Base-by-base conservation (phyloP, 208 protist genomes). In the Leishmania lainsoni region DNA sequence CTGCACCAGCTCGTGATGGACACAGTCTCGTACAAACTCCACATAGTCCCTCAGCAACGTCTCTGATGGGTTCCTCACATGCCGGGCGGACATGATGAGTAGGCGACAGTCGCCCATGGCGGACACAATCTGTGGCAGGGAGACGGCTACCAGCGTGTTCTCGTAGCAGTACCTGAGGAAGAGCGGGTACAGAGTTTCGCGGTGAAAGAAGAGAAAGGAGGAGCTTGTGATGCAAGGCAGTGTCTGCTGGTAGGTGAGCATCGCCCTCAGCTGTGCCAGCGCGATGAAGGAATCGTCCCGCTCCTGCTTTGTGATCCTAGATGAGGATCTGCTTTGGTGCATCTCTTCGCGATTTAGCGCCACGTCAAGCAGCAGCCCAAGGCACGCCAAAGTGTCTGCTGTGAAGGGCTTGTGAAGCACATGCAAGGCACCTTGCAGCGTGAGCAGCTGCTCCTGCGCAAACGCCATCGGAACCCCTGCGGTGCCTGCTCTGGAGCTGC, bases 181-280 rank as follows among this genome's bases (percentile, higher is more conserved):
- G 2, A 92, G 71, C 22, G 94, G 95, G 58, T 98, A 88, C 42
- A 99, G 81, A 17, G 81, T 20, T 56, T 93, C 92, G 42, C 93
- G 87, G 72, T 94, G 89, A 92, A 98, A 99, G 79, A 95, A 99
- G 3, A 99, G 58, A 74, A 98, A 98, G 29, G 87, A 85, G 66
- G 91, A 96, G 75, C 98, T 87, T 69, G 91, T 96, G 29, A 89
- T 86, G 10, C 79, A 39, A n/a, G 78, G 65, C 26, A 98, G 63
- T 2, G 42, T 52, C 14, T 71, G 54, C 77, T 95, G 86, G 66
- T 96, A 91, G 35, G 86, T 81, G 5, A 83, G 56, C 3, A 99
- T 56, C n/a, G 90, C 84, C 45, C 93, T 76, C 17, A 99, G 89
- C 79, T 94, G 84, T 9, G 84, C 81, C n/a, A 98, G 77, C 2